Conservation (phyloP, 2,329 filamentous ascomycete genomes). For the Polytolypa hystricis region DNA sequence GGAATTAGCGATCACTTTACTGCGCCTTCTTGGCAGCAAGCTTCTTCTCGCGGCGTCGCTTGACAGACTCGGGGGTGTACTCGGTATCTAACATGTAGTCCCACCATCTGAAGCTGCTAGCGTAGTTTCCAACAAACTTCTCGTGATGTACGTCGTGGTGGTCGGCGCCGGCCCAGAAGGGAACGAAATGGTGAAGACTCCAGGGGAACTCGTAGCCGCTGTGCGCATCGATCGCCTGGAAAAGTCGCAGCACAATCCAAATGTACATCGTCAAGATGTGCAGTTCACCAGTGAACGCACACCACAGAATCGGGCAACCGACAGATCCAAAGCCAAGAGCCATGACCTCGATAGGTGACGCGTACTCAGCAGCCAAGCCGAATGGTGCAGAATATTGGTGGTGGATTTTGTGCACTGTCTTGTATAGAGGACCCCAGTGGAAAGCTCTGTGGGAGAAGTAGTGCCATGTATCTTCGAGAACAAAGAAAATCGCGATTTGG, state of each 20-base stretch:
- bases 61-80: constrained; percentile 75
- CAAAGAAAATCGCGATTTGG: constrained; percentile 89
- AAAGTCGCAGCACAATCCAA: constrained; percentile 86
- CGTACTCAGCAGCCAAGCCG: constrained; percentile 91
- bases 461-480: constrained; percentile 95
- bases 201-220: constrained; percentile 98
- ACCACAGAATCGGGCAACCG: constrained; percentile 71
- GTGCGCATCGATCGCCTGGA: constrained; percentile 97
- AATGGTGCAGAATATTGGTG: constrained; percentile 98
- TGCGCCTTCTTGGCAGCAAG: constrained; percentile 10
- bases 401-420: constrained; percentile 95
- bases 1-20: too few species aligned
- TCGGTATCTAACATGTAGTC: constrained; percentile 91
- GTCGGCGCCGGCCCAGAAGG: constrained; percentile 94
- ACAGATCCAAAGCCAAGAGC: constrained; percentile 81
- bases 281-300: constrained; percentile 69
- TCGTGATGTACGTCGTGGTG: constrained; percentile 98
- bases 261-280: constrained; percentile 97
- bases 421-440: constrained; percentile 93
- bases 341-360: constrained; percentile 94
- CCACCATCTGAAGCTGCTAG: constrained; percentile 99
- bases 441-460: constrained; percentile 91
- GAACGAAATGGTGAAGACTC: constrained; percentile 88
- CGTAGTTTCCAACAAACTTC: constrained; percentile 96
- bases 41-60: constrained; percentile 60